Percentiles rank a stretch among this genome's conserved stretches.
Evolutionary conservation across 345 rosid genomes (phyloP).

Genomic region (Hirschfeldia incana): DNA sequence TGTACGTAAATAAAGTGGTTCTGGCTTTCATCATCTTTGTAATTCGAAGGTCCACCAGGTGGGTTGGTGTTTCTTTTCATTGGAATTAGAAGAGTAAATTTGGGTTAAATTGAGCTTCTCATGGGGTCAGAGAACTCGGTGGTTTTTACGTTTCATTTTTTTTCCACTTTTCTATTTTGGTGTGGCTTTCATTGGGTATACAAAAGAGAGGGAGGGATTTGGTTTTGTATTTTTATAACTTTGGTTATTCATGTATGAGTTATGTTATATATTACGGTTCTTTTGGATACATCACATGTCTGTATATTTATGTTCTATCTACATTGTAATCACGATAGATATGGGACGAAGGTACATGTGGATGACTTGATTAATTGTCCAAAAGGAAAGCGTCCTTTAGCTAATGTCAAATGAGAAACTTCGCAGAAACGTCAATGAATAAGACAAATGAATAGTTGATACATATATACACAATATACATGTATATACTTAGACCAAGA

Average conservation of each 20-base stretch:
- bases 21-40: conserved; percentile 34
- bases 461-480: no score
- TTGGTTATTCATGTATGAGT: conserved; percentile 31
- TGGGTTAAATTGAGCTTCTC: conserved; percentile 35
- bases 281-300: conserved; percentile 12
- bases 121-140: conserved; percentile 31
- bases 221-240: conserved; percentile 35
- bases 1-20: conserved; percentile 38
- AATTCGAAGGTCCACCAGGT: conserved; percentile 41
- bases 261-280: conserved; percentile 27
- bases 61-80: conserved; percentile 33
- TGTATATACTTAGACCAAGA: conserved; percentile 18
- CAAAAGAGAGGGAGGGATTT: conserved; percentile 29
- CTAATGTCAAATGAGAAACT: conserved; percentile 2
- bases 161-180: conserved; percentile 32
- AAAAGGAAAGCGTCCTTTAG: conserved; percentile 19
- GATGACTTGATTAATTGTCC: conserved; percentile 13
- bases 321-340: no score
- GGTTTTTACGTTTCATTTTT: conserved; percentile 22
- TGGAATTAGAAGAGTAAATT: conserved; percentile 35
- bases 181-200: conserved; percentile 40
- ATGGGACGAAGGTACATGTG: not conserved
- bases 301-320: no score
- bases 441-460: no score
- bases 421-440: conserved; percentile 9